Percentiles rank a stretch among this genome's conserved stretches.
Evolutionary conservation across 768 basidiomycete species (phyloP).

Genomic region (Tulasnella sp.): DNA sequence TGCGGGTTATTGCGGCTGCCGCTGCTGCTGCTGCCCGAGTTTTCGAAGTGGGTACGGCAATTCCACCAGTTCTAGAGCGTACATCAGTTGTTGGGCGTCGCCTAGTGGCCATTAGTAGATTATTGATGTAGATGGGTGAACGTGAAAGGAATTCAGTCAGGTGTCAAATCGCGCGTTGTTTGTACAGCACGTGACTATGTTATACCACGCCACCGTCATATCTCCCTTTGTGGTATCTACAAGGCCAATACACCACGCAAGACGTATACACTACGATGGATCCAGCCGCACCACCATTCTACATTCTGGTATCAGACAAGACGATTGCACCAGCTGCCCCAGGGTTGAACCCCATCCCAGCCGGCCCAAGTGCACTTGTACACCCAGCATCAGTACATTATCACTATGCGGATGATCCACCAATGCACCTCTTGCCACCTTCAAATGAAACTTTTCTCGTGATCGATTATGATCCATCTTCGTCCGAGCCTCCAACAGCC

Average conservation of each 20-base stretch:
- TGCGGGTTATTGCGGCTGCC: neutral
- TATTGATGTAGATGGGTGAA: too few species aligned
- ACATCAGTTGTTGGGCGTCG: neutral
- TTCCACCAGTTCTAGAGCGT: neutral
- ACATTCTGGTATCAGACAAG: slow-evolving; percentile 53
- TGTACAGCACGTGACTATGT: neutral
- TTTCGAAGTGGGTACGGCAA: neutral
- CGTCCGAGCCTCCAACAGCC: slow-evolving; percentile 24
- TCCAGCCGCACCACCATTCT: slow-evolving; percentile 39
- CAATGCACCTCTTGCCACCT: slow-evolving; percentile 48
- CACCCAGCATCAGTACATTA: slow-evolving; percentile 63
- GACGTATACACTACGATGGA: slow-evolving; percentile 4
- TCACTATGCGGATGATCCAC: slow-evolving; percentile 68
- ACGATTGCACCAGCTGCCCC: slow-evolving; percentile 31
- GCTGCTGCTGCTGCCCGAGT: too few species aligned
- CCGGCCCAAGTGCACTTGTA: slow-evolving; percentile 29
- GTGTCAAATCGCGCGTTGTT: neutral
- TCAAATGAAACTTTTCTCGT: slow-evolving; percentile 53
- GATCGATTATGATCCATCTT: slow-evolving; percentile 49
- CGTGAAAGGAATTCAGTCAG: neutral
- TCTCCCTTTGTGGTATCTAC: neutral
- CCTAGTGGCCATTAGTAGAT: slow-evolving; percentile 4
- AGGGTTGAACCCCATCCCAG: slow-evolving; percentile 26
- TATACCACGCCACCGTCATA: neutral
- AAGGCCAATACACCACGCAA: neutral